Evolutionary conservation across 495 filamentous ascomycete species (phyloP), one percentile per base, ranked within the genome.

Genomic region (Penicillium cataractarum): DNA sequence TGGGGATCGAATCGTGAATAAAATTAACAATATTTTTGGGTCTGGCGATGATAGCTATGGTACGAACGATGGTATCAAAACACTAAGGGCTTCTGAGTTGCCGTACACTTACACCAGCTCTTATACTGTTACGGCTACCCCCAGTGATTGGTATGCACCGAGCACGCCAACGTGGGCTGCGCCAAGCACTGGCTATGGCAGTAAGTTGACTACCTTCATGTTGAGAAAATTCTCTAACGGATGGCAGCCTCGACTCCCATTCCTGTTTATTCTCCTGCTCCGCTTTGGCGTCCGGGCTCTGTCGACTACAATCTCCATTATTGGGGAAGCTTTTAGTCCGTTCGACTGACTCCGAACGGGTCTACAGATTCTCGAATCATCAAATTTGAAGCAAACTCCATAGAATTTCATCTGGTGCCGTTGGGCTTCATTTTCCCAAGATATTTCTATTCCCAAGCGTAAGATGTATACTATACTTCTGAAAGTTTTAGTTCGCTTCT

Each of bases 11-110:
- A 71, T 82, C 12, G 65, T 74, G 21, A 79, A 83, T 58, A 63
- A 74, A 24, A 81, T 80, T 61, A 80, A 67, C 42, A 81, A 79
- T 33, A 72, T 80, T 4, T 83, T 81, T 48, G 81, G 79, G 4
- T 70, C 65, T 0, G 80, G 80, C 0, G 78, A 78, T 61, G 77
- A 69, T 17, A 69, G 65, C 39, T 70, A 71, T 29, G 67, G 67
- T 2, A 10, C 49, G 0, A 62, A 67, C 13, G 37, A 71, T 27
- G 71, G 81, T 46, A 68, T 70, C 32, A 29, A 37, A 9, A 19
- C 63, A 6, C 55, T 72, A 29, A 40, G 19, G 7, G 10, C 42
- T 5, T 60, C 59, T 2, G 57, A 67, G 42, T 52, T 60, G 4
- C 67, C 71, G 7, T 57, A 56, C 19, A 19, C 68, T 2, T 73